Percentiles rank a stretch among this genome's conserved stretches.
phyloP scores from a whole-genome alignment of 1,139 yeast species.

The Meyerozyma smithsonii region DNA sequence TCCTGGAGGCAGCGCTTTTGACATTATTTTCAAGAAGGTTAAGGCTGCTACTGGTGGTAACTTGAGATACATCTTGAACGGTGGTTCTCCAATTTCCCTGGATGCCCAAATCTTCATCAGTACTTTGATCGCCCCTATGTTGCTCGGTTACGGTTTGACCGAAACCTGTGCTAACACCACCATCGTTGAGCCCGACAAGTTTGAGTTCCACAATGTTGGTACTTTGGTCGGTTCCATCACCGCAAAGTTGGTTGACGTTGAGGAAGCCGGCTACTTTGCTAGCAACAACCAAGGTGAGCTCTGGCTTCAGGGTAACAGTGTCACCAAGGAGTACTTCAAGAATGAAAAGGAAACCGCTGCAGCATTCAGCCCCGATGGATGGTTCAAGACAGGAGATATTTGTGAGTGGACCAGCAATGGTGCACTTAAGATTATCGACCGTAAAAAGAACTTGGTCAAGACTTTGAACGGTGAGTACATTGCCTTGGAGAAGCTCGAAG shows the following conservation, averaged over 20 bases:
- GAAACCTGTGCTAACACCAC: conserved; percentile 92
- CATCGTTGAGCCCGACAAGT: conserved; percentile 58
- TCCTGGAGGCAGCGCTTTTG: conserved; percentile 65
- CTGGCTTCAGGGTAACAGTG: conserved; percentile 69
- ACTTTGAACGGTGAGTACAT: conserved; percentile 96
- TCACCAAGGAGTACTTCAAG: conserved; percentile 73
- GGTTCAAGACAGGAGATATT: conserved; percentile 98
- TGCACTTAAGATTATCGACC: conserved; percentile 78
- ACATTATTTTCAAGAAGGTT: conserved; percentile 77
- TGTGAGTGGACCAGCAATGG: conserved; percentile 90
- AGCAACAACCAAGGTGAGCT: conserved; percentile 93
- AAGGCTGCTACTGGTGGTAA: conserved; percentile 96
- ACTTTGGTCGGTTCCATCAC: conserved; percentile 79
- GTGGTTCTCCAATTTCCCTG: conserved; percentile 87
- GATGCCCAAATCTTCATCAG: conserved; percentile 86
- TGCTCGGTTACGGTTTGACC: conserved; percentile 94
- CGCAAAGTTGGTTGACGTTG: conserved; percentile 84
- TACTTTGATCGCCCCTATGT: conserved; percentile 78
- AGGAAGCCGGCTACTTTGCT: conserved; percentile 89
- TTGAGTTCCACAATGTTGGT: conserved; percentile 77
- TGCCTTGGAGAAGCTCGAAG: conserved; percentile 90
- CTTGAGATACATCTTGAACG: conserved; percentile 69
- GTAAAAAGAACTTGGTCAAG: conserved; percentile 94
- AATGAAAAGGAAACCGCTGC: conserved; percentile 77
- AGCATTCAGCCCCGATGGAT: conserved; percentile 79